Evolutionary conservation across 371 early-diverging fungal species (phyloP), one percentile per base, ranked within the genome.

Genomic region (Catenaria anguillulae): DNA sequence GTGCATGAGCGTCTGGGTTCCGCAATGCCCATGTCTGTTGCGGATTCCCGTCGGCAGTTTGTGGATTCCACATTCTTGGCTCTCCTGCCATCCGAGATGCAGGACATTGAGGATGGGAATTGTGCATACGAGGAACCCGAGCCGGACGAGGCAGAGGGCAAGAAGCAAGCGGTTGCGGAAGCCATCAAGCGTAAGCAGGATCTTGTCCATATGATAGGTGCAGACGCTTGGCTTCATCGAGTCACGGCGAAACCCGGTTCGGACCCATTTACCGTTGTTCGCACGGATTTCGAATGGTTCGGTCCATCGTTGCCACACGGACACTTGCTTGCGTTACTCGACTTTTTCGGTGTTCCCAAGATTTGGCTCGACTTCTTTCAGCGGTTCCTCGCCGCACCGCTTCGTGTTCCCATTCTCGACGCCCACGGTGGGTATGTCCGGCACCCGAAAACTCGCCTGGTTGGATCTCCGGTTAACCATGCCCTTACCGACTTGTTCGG

Each of bases 201-300:
- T 1, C 58, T 58, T 24, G 2, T 58, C 24, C 33, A 58, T 23
- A 33, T 42, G 15, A 33, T 58, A 1, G 31, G 64, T 2, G 61
- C 66, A 2, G 66, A 66, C 23, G 66, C 66, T 21, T 61, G 64
- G 26, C 26, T 60, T 3, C 60, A 63, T 58, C 59, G 58, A 52
- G 46, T 29, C 13, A n/a, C 46, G 3, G n/a, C n/a, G n/a, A n/a
- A n/a, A n/a, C n/a, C n/a, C n/a, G n/a, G 12, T 58, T 40, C 26
- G 21, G n/a, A 33, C 24, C 59, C 52, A 8, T 64, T 66, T 29
- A 60, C 60, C 0, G 64, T 66, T 1, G 65, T 64, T 12, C 66
- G 66, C n/a, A 60, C 66, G n/a, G 66, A 66, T 33, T 46, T 66
- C 55, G 64, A 65, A 33, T 64, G 59, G 50, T 66, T 64, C 33